Percentiles rank a stretch among this genome's conserved stretches.
Evolutionary conservation across 148 eudicot genomes (phyloP).

Genomic region (Selenicereus undatus): DNA sequence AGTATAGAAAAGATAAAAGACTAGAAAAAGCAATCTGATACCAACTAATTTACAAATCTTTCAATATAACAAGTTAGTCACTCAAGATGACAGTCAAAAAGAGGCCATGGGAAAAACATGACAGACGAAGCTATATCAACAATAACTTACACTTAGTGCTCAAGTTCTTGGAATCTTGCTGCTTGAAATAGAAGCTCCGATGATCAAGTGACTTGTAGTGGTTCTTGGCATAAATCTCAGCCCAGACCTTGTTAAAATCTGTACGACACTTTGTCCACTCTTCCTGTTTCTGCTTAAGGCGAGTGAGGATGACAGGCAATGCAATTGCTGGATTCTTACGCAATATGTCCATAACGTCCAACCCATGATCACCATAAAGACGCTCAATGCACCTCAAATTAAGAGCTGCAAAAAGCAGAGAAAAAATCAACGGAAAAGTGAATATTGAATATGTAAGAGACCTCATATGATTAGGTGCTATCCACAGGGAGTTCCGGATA

Average conservation of each 20-base stretch:
- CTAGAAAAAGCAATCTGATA: background rate
- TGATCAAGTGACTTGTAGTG: conserved; percentile 98
- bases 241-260: conserved; percentile 96
- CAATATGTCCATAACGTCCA: conserved; percentile 82
- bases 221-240: conserved; percentile 84
- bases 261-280: conserved; percentile 90
- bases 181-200: conserved; percentile 97
- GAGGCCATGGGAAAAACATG: conserved; percentile 8
- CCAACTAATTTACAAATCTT: background rate
- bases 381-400: conserved; percentile 95
- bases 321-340: conserved; percentile 73
- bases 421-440: background rate
- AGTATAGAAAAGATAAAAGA: background rate
- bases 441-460: background rate
- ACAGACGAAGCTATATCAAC: conserved; percentile 1
- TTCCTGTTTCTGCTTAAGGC: conserved; percentile 93
- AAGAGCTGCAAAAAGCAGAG: conserved; percentile 47
- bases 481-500: background rate
- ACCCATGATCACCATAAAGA: conserved; percentile 89
- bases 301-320: conserved; percentile 76
- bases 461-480: background rate
- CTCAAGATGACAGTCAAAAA: background rate
- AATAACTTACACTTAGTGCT: conserved; percentile 76
- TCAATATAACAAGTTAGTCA: background rate
- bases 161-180: conserved; percentile 95